Evolutionary conservation across 225 moss, liverwort and hornwort species (phyloP).

Genomic region (Bryoerythrophyllum caledonicum): DNA sequence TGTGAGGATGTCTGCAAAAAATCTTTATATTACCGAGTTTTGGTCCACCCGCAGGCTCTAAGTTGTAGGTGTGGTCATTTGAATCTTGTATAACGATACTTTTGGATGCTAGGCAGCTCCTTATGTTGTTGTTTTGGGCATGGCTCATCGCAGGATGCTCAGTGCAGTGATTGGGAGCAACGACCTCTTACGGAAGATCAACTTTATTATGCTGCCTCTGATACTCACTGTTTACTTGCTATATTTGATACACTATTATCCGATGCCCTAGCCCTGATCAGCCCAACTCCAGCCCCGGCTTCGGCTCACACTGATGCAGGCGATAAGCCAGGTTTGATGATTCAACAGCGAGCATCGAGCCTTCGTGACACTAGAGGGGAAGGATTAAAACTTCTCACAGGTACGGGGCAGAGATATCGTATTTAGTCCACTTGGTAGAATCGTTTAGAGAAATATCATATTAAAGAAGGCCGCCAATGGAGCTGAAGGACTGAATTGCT

Average conservation of each 20-base stretch:
- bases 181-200: slow-evolving; percentile 80
- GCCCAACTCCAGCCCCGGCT: slow-evolving; percentile 50
- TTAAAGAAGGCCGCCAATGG: slow-evolving; percentile 15
- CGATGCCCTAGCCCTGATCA: slow-evolving; percentile 56
- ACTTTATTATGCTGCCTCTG: slow-evolving; percentile 87
- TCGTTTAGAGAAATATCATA: not conserved
- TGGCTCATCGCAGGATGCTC: slow-evolving; percentile 71
- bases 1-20: slow-evolving; percentile 23
- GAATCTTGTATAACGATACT: not conserved
- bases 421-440: slow-evolving; percentile 7
- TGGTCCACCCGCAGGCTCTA: slow-evolving; percentile 2
- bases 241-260: slow-evolving; percentile 75
- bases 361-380: slow-evolving; percentile 25
- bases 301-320: slow-evolving; percentile 30
- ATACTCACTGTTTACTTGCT: slow-evolving; percentile 87
- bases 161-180: slow-evolving; percentile 99
- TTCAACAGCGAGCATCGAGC: slow-evolving; percentile 40
- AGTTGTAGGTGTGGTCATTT: slow-evolving; percentile 17
- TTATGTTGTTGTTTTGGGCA: slow-evolving; percentile 28
- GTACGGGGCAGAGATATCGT: slow-evolving; percentile 21
- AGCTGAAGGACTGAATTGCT: slow-evolving; percentile 7
- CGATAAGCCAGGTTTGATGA: slow-evolving; percentile 22
- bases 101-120: slow-evolving; percentile 16
- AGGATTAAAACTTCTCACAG: slow-evolving; percentile 46
- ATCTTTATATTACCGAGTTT: slow-evolving; percentile 10